Conservation (phyloP, 2,329 filamentous ascomycete genomes). For the Cytospora piceicola region DNA sequence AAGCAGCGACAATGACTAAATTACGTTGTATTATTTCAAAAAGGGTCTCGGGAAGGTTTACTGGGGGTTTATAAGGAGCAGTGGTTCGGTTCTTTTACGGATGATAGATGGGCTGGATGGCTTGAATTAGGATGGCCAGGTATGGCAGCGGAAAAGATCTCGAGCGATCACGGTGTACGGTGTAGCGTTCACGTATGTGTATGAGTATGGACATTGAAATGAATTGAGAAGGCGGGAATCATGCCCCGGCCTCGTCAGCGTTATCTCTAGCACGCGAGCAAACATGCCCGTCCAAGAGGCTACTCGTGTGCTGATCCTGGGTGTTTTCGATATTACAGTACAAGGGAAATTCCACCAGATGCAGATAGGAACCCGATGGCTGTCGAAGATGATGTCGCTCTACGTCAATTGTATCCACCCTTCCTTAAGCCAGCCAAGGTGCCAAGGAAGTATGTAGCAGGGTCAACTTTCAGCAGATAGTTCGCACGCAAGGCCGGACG, state of each 20-base stretch:
- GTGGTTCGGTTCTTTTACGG: constrained; percentile 5
- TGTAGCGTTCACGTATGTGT: constrained; percentile 15
- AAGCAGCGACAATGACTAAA: background rate
- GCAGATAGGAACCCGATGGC: background rate
- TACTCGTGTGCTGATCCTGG: background rate
- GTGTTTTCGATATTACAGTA: background rate
- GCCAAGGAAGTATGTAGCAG: background rate
- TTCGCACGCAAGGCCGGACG: too few relatives aligned
- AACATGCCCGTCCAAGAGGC: background rate
- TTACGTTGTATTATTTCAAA: background rate
- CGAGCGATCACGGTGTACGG: background rate
- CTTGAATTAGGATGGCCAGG: background rate
- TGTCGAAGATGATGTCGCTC: background rate
- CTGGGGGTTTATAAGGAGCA: background rate
- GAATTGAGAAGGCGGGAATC: constrained; percentile 2
- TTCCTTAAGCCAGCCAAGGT: background rate
- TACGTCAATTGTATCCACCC: background rate
- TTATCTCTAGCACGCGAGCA: background rate
- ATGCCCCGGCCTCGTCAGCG: background rate
- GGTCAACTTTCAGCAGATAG: background rate
- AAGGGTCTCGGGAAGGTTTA: background rate
- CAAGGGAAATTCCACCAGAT: background rate
- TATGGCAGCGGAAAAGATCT: constrained; percentile 1
- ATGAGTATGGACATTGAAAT: constrained; percentile 17
- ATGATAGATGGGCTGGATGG: background rate